Evolutionary conservation across 768 basidiomycete genomes (phyloP), one percentile per base, ranked within the genome.

Genomic region (Phlebiopsis flavidoalba): DNA sequence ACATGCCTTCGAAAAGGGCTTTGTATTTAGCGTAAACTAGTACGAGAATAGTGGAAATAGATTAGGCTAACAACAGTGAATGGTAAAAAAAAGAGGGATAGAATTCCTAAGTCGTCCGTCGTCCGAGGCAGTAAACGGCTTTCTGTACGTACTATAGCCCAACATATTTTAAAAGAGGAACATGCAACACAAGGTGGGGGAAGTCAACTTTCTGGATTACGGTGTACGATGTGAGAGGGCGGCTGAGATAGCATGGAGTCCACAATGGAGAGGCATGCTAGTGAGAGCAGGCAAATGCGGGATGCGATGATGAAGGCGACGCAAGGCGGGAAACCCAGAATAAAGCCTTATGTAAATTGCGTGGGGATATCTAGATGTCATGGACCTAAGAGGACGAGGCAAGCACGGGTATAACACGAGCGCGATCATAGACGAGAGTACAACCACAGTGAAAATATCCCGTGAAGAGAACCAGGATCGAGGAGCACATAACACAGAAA

Each of bases 351-450:
- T 59, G 61, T 67, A 67, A 63, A 65, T 66, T 67, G 66, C 66
- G 63, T 2, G 26, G 64, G 64, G 64, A 67, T 67, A 67, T 67
- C 66, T 67, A 67, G 62, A 65, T 67, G 64, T 60, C 35, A 56
- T 64, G 63, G 51, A 58, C n/a, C n/a, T 58, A 51, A 50, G 54
- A 36, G 55, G 26, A 53, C 11, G 36, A 45, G 26, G 60, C 53
- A 52, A 60, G 63, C 59, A 61, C 56, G 52, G n/a, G 55, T 56
- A n/a, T 37, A 48, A 63, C n/a, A 45, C 19, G 54, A 43, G 47
- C 50, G 51, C 43, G 53, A 54, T 55, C 40, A 46, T 43, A 43
- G 40, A 22, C 51, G 36, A 60, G 24, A 53, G 49, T 17, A 43
- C 6, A 48, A 60, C 26, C 24, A 57, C 50, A 17, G 51, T 51